Conservation (phyloP, 1,139 yeast genomes). For the Zhuliangozyma parablackwelliae region DNA sequence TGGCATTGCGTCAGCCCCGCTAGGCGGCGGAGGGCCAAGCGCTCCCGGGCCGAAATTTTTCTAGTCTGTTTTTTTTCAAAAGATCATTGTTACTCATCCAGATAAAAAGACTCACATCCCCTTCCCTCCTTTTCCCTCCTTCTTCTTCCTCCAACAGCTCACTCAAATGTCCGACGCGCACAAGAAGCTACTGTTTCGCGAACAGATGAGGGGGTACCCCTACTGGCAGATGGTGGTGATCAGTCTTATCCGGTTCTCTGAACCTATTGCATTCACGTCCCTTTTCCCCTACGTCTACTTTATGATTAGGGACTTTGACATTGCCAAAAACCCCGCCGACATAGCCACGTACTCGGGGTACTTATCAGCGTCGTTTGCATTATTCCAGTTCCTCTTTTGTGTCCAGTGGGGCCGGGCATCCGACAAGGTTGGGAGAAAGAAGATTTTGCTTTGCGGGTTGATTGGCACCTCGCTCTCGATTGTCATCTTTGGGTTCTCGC, state of each 20-base stretch:
- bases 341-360: constrained; percentile 36
- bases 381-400: constrained; percentile 33
- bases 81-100: background rate
- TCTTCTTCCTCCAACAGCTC: constrained; percentile 1
- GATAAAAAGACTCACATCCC: constrained; percentile 1
- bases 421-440: constrained; percentile 31
- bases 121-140: background rate
- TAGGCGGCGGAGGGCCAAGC: no score
- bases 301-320: constrained; percentile 35
- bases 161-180: background rate
- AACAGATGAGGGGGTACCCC: constrained; percentile 32
- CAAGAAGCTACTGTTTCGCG: constrained; percentile 14
- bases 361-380: constrained; percentile 35
- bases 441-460: constrained; percentile 27
- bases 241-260: constrained; percentile 30
- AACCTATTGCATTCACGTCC: constrained; percentile 38
- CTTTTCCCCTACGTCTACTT: constrained; percentile 36
- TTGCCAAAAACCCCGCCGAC: constrained; percentile 31
- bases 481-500: constrained; percentile 30
- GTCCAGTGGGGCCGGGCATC: constrained; percentile 34
- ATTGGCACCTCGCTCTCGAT: constrained; percentile 27
- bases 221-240: constrained; percentile 30
- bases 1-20: no score
- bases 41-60: no score
- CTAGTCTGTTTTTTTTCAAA: no score